Evolutionary conservation across 2,329 filamentous ascomycete species (phyloP).

Genomic region (Orbilia quercus): DNA sequence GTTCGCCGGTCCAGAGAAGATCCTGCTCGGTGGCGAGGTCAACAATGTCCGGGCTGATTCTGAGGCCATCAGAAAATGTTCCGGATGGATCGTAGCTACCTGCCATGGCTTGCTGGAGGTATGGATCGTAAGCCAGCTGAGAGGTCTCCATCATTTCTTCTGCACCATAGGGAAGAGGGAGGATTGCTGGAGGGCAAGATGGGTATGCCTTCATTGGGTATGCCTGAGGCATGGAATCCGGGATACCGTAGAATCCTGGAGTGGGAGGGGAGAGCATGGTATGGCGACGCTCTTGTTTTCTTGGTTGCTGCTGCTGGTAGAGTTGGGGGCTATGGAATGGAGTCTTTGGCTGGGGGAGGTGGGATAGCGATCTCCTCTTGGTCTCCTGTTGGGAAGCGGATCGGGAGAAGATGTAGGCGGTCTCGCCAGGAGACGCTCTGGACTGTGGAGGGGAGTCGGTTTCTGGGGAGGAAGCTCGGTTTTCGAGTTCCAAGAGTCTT

Average conservation of each 20-base stretch:
- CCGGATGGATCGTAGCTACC: slow-evolving; percentile 48
- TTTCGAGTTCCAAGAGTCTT: slow-evolving; percentile 85
- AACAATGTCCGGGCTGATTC: slow-evolving; percentile 55
- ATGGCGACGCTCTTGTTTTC: slow-evolving; percentile 54
- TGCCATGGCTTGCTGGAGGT: slow-evolving; percentile 52
- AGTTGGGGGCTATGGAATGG: slow-evolving; percentile 54
- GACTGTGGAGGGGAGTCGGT: slow-evolving; percentile 55
- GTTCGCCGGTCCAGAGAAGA: slow-evolving; percentile 52
- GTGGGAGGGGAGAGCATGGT: slow-evolving; percentile 54
- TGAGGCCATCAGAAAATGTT: slow-evolving; percentile 50
- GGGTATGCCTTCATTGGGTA: slow-evolving; percentile 55
- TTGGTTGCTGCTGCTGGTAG: slow-evolving; percentile 45
- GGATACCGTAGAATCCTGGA: slow-evolving; percentile 48
- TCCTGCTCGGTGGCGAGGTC: slow-evolving; percentile 56
- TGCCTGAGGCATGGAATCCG: slow-evolving; percentile 47
- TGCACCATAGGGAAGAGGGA: slow-evolving; percentile 48
- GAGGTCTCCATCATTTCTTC: slow-evolving; percentile 54
- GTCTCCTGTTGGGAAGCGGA: slow-evolving; percentile 38
- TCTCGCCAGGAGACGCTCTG: slow-evolving; percentile 55
- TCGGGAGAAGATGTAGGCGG: slow-evolving; percentile 47
- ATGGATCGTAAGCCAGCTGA: slow-evolving; percentile 50
- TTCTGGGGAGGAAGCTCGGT: slow-evolving; percentile 70
- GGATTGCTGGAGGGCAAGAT: slow-evolving; percentile 51
- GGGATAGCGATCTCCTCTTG: slow-evolving; percentile 53
- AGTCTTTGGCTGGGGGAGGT: slow-evolving; percentile 51